phyloP scores from a whole-genome alignment of 2,329 filamentous ascomycete genomes.

The Xylariales sp. region DNA sequence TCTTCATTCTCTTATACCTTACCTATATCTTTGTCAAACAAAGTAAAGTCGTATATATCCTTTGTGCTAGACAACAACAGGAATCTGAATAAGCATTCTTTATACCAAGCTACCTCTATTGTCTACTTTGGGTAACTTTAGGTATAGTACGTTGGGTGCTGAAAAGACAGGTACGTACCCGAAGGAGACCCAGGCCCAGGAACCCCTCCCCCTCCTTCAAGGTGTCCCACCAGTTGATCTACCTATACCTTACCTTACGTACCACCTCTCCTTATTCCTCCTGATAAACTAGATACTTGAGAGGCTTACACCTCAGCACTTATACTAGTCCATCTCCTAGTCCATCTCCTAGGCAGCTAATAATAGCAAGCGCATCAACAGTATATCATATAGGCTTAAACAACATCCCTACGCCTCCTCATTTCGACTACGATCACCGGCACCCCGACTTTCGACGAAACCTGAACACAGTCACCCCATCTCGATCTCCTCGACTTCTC shows the following conservation, averaged over 20 bases:
- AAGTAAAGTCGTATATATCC: too few species aligned
- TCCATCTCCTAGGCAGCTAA: constrained; percentile 13
- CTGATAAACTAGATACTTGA: constrained; percentile 2
- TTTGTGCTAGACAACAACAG: too few species aligned
- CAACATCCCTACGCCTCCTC: background rate
- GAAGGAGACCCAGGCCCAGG: background rate
- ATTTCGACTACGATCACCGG: background rate
- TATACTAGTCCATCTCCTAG: background rate
- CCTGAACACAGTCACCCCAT: constrained; percentile 10
- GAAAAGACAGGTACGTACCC: constrained; percentile 29
- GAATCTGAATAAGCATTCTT: background rate
- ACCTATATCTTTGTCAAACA: too few species aligned
- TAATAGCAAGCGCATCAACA: constrained; percentile 19
- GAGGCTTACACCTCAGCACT: constrained; percentile 22
- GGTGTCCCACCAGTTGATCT: constrained; percentile 9
- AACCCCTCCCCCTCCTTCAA: constrained; percentile 27
- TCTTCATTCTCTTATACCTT: background rate
- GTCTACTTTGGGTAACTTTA: constrained; percentile 5
- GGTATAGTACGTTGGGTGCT: background rate
- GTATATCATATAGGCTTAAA: constrained; percentile 12
- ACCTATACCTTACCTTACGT: background rate
- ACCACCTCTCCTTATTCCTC: constrained; percentile 16
- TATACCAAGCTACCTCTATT: constrained; percentile 1
- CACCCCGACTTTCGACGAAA: constrained; percentile 14
- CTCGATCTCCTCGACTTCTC: constrained; percentile 7